phyloP scores from a whole-genome alignment of 179 eudicot genomes.

The Pouteria campechiana region DNA sequence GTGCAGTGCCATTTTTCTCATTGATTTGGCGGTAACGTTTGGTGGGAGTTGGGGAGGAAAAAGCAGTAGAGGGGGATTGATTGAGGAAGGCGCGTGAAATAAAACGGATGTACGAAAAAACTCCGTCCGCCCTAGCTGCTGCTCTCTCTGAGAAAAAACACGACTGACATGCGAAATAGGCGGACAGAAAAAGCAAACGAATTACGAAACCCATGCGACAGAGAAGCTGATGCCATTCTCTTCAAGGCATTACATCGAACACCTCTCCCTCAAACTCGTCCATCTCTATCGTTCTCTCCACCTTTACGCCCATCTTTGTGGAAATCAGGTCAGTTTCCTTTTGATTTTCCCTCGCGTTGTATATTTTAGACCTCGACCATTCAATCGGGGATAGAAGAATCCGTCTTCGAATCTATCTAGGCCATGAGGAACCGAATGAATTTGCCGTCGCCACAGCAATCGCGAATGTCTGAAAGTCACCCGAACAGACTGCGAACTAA shows the following conservation, averaged over 20 bases:
- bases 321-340: not conserved
- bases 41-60: too few relatives aligned
- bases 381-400: too few relatives aligned
- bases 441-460: slow-evolving; percentile 26
- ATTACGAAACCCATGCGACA: not conserved
- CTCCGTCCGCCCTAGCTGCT: not conserved
- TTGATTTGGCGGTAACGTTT: slow-evolving; percentile 39
- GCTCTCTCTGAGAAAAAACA: not conserved
- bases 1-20: too few relatives aligned
- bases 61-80: too few relatives aligned
- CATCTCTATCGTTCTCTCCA: too few relatives aligned
- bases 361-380: slow-evolving; percentile 12
- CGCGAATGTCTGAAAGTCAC: slow-evolving; percentile 28
- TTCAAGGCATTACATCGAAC: too few relatives aligned
- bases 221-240: too few relatives aligned
- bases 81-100: too few relatives aligned
- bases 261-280: too few relatives aligned
- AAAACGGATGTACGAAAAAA: not conserved
- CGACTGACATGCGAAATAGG: not conserved
- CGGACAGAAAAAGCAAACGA: not conserved
- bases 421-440: slow-evolving; percentile 13
- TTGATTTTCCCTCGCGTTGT: not conserved
- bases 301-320: slow-evolving; percentile 3
- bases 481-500: too few relatives aligned
- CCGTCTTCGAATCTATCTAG: slow-evolving; percentile 17